Evolutionary conservation across 2,329 filamentous ascomycete genomes (phyloP), one percentile per base, ranked within the genome.

Genomic region (Verticillium isaacii): DNA sequence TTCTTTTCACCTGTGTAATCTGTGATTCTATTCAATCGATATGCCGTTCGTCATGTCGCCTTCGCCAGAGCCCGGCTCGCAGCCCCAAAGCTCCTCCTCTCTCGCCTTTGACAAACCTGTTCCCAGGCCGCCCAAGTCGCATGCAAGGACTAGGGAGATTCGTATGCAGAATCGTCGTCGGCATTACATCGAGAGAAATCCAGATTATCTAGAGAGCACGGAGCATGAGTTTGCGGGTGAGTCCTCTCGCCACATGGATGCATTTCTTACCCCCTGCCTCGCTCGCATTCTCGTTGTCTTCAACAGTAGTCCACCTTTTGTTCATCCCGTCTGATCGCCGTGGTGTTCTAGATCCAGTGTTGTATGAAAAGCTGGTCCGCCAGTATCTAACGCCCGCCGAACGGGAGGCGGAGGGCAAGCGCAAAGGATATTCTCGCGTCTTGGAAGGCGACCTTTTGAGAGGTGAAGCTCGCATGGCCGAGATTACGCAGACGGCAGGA

Each of bases 361-460:
- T 96, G 36, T 96, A 96, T 78, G 91, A 96, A 73, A 84, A 86
- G 60, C 82, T 96, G 29, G 85, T 97, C 63, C 87, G 91, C 59
- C 86, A 86, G 59, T 93, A 93, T 72, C 91, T 93, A 66, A 88
- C 88, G 1, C 77, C 88, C 2, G 79, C 82, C 4, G 92, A 96
- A 75, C 86, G 91, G 60, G 87, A 92, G 71, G 83, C 83, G 7
- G 91, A 94, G 68, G 89, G 88, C 9, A 85, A 85, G 54, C 77
- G 80, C 9, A 92, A 92, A 71, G 92, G 92, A 12, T 95, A 92
- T 73, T 90, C 89, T 1, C 89, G 90, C 29, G 83, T 90, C 14
- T 82, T 96, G 5, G 90, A 96, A 71, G 87, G 91, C 1, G 91
- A 93, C 66, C 78, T 96, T 7, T 77, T 88, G 63, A 86, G 92